Evolutionary conservation across 352 stramenopile species (phyloP).

Genomic region (Phytophthora sansomeana): DNA sequence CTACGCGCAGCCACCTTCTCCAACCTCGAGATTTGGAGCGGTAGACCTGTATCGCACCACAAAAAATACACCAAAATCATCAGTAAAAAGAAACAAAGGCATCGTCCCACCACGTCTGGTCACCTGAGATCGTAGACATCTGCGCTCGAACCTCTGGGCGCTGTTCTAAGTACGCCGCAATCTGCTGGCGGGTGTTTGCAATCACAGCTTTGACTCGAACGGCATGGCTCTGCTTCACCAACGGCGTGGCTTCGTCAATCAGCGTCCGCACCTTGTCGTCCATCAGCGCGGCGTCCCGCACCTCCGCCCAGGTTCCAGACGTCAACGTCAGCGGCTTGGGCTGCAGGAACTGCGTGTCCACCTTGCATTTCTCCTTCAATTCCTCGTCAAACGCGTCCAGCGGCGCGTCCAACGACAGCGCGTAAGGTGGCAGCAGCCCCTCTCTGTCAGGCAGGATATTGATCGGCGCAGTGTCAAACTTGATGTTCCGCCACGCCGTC

Average conservation of each 20-base stretch:
- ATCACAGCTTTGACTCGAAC: conserved; percentile 43
- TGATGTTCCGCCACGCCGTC: conserved; percentile 68
- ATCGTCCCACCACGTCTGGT: not conserved
- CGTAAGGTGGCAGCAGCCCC: conserved; percentile 42
- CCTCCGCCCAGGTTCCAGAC: conserved; percentile 34
- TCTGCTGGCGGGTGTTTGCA: conserved; percentile 48
- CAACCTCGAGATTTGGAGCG: conserved; percentile 47
- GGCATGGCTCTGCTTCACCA: conserved; percentile 46
- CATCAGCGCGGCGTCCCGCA: conserved; percentile 30
- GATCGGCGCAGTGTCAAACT: conserved; percentile 33
- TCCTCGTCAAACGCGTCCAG: conserved; percentile 52
- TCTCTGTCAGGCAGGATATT: conserved; percentile 55
- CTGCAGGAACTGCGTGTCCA: conserved; percentile 30
- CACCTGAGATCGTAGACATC: conserved; percentile 24
- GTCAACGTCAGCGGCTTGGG: conserved; percentile 32
- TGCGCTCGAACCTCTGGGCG: conserved; percentile 40
- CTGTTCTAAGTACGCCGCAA: conserved; percentile 47
- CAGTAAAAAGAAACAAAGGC: not conserved
- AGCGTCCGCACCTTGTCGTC: conserved; percentile 44
- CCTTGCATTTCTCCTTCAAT: conserved; percentile 38
- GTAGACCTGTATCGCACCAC: conserved; percentile 16
- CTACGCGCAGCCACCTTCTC: conserved; percentile 56
- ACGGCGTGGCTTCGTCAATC: conserved; percentile 49
- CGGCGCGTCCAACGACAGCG: conserved; percentile 41
- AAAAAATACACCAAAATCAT: not conserved